These are phyloP conservation scores for Perkinsus chesapeaki DNA, from an alignment of 169 alveolate genomes.

Conservation along the genomic window DNA sequence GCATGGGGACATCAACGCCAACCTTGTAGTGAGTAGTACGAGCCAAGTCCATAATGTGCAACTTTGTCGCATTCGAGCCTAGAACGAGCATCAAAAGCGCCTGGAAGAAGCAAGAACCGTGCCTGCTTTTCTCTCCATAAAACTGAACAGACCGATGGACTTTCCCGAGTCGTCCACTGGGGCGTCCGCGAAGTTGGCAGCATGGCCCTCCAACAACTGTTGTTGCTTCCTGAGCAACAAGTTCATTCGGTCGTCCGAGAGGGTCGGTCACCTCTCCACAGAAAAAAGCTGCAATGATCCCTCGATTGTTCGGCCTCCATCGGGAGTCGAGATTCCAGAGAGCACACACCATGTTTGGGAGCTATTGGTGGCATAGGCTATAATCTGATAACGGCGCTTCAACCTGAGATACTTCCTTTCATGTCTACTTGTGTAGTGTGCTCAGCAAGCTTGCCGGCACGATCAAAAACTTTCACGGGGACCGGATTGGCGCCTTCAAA, in stretches of 20 bases:
- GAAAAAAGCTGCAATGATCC: conserved; percentile 84
- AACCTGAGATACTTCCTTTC: conserved; percentile 39
- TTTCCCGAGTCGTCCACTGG: conserved; percentile 60
- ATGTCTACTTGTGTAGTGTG: conserved; percentile 73
- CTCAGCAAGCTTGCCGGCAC: conserved; percentile 74
- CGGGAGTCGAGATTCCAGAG: conserved; percentile 80
- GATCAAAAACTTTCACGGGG: conserved; percentile 74
- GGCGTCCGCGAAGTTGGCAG: conserved; percentile 82
- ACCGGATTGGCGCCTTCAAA: conserved; percentile 60
- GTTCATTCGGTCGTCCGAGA: not conserved
- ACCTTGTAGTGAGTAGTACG: not conserved
- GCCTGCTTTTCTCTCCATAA: conserved; percentile 33
- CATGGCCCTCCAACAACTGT: conserved; percentile 86
- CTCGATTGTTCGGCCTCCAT: conserved; percentile 69
- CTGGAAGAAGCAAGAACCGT: not conserved
- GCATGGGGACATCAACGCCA: not conserved
- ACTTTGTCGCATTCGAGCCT: conserved; percentile 12
- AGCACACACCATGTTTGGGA: conserved; percentile 79
- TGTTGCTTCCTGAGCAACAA: conserved; percentile 55
- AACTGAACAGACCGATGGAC: conserved; percentile 47
- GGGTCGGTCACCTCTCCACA: conserved; percentile 44
- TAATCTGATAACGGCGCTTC: conserved; percentile 31
- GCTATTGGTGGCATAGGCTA: conserved; percentile 47
- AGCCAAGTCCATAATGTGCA: conserved; percentile 27
- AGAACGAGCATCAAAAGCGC: not conserved